phyloP scores from a whole-genome alignment of 352 stramenopile species.

The Phytopythium boreale region DNA sequence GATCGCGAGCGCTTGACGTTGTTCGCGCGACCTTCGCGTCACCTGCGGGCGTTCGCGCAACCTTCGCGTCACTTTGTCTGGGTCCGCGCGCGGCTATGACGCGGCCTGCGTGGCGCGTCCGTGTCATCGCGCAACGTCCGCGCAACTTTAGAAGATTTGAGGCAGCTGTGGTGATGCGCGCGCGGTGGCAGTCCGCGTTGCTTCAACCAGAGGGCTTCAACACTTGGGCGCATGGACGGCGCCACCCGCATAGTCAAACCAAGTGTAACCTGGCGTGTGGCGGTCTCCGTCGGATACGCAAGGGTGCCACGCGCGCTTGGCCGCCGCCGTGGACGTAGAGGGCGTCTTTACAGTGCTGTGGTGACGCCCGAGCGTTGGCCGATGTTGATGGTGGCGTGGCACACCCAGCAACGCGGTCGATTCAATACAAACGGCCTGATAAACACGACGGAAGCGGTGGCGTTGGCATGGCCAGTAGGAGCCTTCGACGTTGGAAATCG shows the following conservation, averaged over 20 bases:
- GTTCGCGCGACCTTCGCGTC: not conserved
- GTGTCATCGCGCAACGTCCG: conserved; percentile 26
- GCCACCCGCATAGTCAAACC: not conserved
- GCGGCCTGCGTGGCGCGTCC: conserved; percentile 11
- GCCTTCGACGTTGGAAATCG: not conserved
- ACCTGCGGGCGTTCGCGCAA: conserved; percentile 10
- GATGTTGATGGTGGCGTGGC: not conserved
- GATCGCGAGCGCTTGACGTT: not conserved
- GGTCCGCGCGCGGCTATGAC: conserved; percentile 11
- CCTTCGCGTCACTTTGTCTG: conserved; percentile 18
- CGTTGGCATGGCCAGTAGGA: no score
- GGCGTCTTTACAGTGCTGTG: not conserved
- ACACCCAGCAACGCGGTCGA: not conserved
- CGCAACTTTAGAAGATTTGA: conserved; percentile 12
- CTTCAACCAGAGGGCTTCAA: conserved; percentile 7
- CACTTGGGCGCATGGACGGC: conserved; percentile 5
- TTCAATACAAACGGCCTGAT: not conserved
- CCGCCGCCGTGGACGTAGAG: not conserved
- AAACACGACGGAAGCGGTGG: no score
- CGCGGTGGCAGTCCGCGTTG: conserved; percentile 4
- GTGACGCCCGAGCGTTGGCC: not conserved
- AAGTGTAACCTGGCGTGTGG: not conserved
- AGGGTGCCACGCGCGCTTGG: not conserved
- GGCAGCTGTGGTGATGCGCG: not conserved
- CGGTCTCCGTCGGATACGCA: not conserved